A percentile compares a stretch with the other conserved stretches of the same genome.
Evolutionary conservation across 345 rosid genomes (phyloP).

Genomic region (Turritis glabra): DNA sequence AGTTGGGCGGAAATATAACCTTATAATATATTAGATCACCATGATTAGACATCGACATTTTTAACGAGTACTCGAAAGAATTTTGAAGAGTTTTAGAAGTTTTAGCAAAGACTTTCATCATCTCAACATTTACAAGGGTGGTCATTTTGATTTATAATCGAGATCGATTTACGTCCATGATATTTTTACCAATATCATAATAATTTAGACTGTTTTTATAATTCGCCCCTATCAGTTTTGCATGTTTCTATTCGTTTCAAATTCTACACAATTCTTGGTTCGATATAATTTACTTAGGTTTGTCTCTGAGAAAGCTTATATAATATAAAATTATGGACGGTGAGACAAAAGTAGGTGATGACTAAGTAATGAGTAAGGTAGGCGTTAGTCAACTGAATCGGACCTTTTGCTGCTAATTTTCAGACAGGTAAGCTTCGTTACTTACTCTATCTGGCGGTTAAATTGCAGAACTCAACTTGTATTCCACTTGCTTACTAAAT

Average conservation of each 20-base stretch:
- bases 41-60: constrained; percentile 18
- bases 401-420: constrained; percentile 18
- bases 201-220: no score
- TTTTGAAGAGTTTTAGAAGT: background rate
- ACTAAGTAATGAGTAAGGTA: background rate
- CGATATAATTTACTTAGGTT: background rate
- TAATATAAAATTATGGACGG: constrained; percentile 4
- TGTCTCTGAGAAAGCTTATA: no score
- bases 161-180: no score
- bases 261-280: background rate
- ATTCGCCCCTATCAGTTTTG: no score
- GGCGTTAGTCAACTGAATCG: background rate
- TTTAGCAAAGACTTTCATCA: background rate
- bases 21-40: constrained; percentile 6
- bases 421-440: constrained; percentile 18
- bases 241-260: background rate
- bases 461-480: constrained; percentile 25
- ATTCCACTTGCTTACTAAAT: constrained; percentile 7
- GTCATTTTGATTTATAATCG: no score
- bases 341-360: constrained; percentile 26
- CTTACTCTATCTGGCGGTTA: background rate
- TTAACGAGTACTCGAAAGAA: background rate
- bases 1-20: background rate
- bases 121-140: no score
- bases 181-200: no score